A percentile compares a stretch with the other conserved stretches of the same genome.
Conservation (phyloP, 2,329 filamentous ascomycete species). For the Fusarium euwallaceae region DNA sequence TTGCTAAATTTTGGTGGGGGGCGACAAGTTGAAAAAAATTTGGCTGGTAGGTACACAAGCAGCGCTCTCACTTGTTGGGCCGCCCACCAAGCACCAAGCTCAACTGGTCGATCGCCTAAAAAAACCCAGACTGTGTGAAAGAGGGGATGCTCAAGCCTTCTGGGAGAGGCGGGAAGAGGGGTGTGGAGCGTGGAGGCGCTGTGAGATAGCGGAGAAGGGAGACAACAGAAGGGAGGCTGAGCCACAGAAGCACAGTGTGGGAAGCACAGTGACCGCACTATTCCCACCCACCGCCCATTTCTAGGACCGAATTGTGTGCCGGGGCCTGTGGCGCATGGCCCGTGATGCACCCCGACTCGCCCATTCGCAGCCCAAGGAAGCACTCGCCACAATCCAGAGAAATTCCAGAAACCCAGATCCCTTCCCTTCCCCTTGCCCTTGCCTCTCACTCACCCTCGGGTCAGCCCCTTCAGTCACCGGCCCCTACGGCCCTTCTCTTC, state of each 20-base stretch:
- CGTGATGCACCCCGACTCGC: constrained; percentile 31
- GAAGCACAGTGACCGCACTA: neutral
- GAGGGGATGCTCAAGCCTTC: constrained; percentile 34
- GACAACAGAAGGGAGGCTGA: constrained; percentile 37
- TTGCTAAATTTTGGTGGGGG: constrained; percentile 58
- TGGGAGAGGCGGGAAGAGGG: constrained; percentile 11
- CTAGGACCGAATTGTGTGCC: constrained; percentile 12
- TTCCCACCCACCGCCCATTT: constrained; percentile 4
- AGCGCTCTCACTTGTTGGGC: constrained; percentile 49
- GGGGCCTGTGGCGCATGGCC: constrained; percentile 31
- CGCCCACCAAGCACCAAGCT: constrained; percentile 45
- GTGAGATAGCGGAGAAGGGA: constrained; percentile 43
- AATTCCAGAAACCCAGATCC: constrained; percentile 38
- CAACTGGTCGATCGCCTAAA: constrained; percentile 46
- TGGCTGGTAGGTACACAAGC: constrained; percentile 45
- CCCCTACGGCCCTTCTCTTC: constrained; percentile 25
- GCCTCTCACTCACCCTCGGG: constrained; percentile 7
- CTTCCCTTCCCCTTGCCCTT: constrained; percentile 17
- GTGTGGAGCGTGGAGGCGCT: constrained; percentile 40
- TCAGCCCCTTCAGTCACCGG: constrained; percentile 16
- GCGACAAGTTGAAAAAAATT: constrained; percentile 53
- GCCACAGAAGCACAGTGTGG: constrained; percentile 37
- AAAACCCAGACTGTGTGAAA: constrained; percentile 41
- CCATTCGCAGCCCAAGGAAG: constrained; percentile 34
- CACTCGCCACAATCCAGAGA: constrained; percentile 41